Base-by-base conservation (phyloP, 345 rosid species). In the Hibiscus tridactylites region DNA sequence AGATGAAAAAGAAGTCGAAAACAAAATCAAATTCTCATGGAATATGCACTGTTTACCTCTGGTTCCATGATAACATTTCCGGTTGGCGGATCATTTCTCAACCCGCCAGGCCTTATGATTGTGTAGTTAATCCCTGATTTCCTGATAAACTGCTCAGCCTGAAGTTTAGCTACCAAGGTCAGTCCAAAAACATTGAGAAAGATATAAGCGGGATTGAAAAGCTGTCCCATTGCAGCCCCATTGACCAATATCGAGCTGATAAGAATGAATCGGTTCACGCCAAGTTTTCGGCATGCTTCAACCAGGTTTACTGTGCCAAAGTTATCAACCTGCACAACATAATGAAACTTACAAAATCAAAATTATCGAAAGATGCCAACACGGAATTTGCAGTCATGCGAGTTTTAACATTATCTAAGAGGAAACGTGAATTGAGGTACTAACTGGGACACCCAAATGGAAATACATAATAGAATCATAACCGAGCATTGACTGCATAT, bases 181-280 rank as follows among this genome's bases (percentile, higher is more conserved):
- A 93, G 84, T 56, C 98, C 96, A 49, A 90, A 87, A 66, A 93
- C 80, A 67, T 91, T 93, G 69, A 93, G 91, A 70, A 93, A 91
- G 71, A 93, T 75, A 81, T 90, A 91, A 73, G 97, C 97, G 0
- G 96, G 97, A 85, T 93, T 93, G 1, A 91, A 72, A 60, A 93
- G 76, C 81, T 93, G 98, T 46, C 98, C 98, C 96, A 91, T 89
- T 70, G 97, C 93, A 46, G 98, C 98, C 78, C 97, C 94, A 42
- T 93, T 91, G 56, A 93, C 98, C 77, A 93, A 80, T 72, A 93
- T 88, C 35, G 97, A 93, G 85, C 95, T 91, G 50, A 90, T 70
- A 46, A 91, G 93, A 46, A 93, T 80, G 83, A 93, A 93, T 73
- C 85, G 87, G 9, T 84, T 75, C 47, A 90, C 86, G 15, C 94